Percentiles rank a stretch among this genome's conserved stretches.
These are phyloP conservation scores for Talaromyces islandicus DNA, from an alignment of 2,329 filamentous ascomycete genomes.

Conservation along the genomic window DNA sequence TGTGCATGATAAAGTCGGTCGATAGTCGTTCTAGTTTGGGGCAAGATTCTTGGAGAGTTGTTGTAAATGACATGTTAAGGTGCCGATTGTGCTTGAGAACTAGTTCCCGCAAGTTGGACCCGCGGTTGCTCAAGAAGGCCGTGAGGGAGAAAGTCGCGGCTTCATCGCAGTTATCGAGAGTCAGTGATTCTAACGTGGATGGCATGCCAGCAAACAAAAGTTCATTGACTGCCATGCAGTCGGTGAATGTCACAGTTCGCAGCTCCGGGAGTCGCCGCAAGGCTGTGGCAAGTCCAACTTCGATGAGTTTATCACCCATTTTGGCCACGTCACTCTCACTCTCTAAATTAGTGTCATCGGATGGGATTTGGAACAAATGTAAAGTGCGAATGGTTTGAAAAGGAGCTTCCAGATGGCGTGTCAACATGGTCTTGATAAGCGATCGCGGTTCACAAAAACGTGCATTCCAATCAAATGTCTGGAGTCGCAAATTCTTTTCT, in stretches of 20 bases:
- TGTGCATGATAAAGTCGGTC: slow-evolving; percentile 76
- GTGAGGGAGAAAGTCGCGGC: slow-evolving; percentile 62
- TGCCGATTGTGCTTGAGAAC: slow-evolving; percentile 73
- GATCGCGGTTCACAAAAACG: slow-evolving; percentile 35
- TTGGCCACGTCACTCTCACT: slow-evolving; percentile 30
- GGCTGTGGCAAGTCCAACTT: slow-evolving; percentile 39
- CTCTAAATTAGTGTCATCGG: slow-evolving; percentile 12
- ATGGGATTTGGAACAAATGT: slow-evolving; percentile 30
- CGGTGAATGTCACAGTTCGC: slow-evolving; percentile 64
- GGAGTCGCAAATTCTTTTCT: slow-evolving; percentile 40
- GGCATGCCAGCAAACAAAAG: slow-evolving; percentile 65
- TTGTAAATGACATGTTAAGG: slow-evolving; percentile 69
- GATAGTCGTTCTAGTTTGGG: slow-evolving; percentile 64
- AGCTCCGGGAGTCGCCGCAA: slow-evolving; percentile 57
- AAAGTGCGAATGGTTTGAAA: slow-evolving; percentile 44
- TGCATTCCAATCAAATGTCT: slow-evolving; percentile 53
- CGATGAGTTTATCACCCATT: slow-evolving; percentile 29
- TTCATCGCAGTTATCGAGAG: slow-evolving; percentile 73
- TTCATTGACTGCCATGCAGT: slow-evolving; percentile 65
- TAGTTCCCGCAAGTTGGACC: slow-evolving; percentile 60
- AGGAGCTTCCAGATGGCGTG: slow-evolving; percentile 47
- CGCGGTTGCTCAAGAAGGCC: slow-evolving; percentile 61
- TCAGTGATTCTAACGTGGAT: slow-evolving; percentile 58
- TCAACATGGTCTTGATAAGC: slow-evolving; percentile 44
- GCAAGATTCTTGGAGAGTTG: slow-evolving; percentile 59